Base-by-base conservation (phyloP, 2,329 filamentous ascomycete genomes). In the Talaromyces albobiverticillius region DNA sequence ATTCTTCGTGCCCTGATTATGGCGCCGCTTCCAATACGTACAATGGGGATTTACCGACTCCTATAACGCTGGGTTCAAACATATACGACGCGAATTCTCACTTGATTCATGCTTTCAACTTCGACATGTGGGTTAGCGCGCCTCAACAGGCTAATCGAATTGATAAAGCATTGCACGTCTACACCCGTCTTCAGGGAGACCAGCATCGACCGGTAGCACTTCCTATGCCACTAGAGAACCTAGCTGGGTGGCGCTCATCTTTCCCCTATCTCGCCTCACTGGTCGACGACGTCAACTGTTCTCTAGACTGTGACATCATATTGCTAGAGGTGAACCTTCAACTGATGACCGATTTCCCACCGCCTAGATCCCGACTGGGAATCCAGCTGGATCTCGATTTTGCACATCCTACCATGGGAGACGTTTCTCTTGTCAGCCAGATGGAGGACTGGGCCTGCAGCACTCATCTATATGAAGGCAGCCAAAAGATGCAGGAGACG, bases 61-160 rank as follows among this genome's bases (percentile, higher is more conserved):
- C 70, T n/a, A 66, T 67, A 51, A 67, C 64, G 8, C 57, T 72
- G 26, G 69, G 64, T 9, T 67, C 67, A 4, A 71, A 63, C 46
- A 60, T 67, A 53, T 67, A 67, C 22, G 67, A 69, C n/a, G 53
- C 60, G 9, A 61, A 60, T 26, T 53, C 60, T 22, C 64, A 67
- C 45, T 61, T 58, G 41, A 61, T 74, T 26, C 62, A 70, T 55
- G 67, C 67, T 16, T 65, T 76, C 47, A 69, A 65, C 45, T 77
- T 78, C 57, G 70, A 73, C 43, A 77, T 78, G 75, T 76, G 73
- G 72, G 72, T 76, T 7, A 72, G 68, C 58, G 63, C 65, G 4
- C 68, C 67, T 46, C 62, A 69, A 40, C 67, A 71, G 53, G 67
- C 63, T 5, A 65, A 68, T 45, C 64, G 65, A 22, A 65, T 67